Percentiles rank a stretch among this genome's conserved stretches.
phyloP scores from a whole-genome alignment of 352 stramenopile species.

The Globisporangium megalacanthum region DNA sequence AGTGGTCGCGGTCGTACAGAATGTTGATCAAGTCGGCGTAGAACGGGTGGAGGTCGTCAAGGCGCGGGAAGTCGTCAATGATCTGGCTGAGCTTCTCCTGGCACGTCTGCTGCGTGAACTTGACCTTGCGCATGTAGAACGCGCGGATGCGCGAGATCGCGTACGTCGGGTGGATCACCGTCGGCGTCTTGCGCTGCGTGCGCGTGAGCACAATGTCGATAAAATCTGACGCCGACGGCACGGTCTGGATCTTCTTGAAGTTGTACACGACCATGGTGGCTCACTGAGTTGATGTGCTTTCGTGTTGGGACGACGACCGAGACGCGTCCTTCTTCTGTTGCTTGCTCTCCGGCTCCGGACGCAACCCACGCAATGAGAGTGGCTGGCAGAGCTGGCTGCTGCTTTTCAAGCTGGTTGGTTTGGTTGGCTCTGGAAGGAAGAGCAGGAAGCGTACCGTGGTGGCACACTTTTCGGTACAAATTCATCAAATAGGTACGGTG shows the following conservation, averaged over 20 bases:
- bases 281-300: constrained; percentile 4
- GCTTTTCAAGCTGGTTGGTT: constrained; percentile 21
- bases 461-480: constrained; percentile 4
- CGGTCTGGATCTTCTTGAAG: constrained; percentile 99
- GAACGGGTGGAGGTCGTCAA: constrained; percentile 98
- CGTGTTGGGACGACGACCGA: too few species aligned
- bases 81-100: constrained; percentile 97
- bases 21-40: constrained; percentile 99
- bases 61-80: constrained; percentile 98
- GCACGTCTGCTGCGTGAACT: constrained; percentile 99
- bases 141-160: constrained; percentile 95
- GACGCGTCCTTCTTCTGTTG: not conserved
- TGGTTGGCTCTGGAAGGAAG: constrained; percentile 31
- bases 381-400: not conserved
- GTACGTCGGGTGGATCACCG: constrained; percentile 98
- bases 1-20: constrained; percentile 99
- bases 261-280: constrained; percentile 97
- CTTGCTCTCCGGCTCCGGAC: constrained; percentile 6
- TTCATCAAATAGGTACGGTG: not conserved
- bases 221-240: constrained; percentile 96
- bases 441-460: not conserved
- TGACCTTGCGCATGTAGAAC: constrained; percentile 99
- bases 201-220: constrained; percentile 99
- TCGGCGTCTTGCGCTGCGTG: constrained; percentile 99
- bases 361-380: constrained; percentile 16